Conservation (phyloP, 2,329 filamentous ascomycete species). For the Fusarium siculi region DNA sequence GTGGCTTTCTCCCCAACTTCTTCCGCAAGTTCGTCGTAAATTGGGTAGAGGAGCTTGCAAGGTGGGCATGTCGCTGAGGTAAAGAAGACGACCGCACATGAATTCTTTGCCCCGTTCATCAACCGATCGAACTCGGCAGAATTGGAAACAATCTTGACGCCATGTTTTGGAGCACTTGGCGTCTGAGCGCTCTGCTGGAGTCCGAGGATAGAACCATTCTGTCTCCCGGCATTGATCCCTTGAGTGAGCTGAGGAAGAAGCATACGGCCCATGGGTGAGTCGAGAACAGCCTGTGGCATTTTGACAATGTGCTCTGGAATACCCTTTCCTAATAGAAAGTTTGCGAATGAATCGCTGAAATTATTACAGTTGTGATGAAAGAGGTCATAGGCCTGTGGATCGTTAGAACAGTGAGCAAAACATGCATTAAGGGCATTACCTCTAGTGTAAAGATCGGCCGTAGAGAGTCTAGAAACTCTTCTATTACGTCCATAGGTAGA, state of each 20-base stretch:
- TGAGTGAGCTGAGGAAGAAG: slow-evolving; percentile 75
- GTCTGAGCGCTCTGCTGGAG: slow-evolving; percentile 55
- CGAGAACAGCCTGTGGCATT: slow-evolving; percentile 85
- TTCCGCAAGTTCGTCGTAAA: slow-evolving; percentile 82
- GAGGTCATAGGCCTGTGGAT: slow-evolving; percentile 80
- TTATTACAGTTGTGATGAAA: slow-evolving; percentile 97
- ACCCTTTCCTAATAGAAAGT: slow-evolving; percentile 86
- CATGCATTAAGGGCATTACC: slow-evolving; percentile 54
- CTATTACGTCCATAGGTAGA: slow-evolving; percentile 81
- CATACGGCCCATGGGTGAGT: slow-evolving; percentile 90
- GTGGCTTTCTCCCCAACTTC: slow-evolving; percentile 74
- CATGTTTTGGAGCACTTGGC: slow-evolving; percentile 37
- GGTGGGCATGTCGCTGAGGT: slow-evolving; percentile 88
- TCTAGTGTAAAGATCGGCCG: slow-evolving; percentile 84
- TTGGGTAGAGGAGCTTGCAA: slow-evolving; percentile 84
- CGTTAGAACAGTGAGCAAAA: not conserved
- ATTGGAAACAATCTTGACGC: slow-evolving; percentile 70
- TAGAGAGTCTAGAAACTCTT: slow-evolving; percentile 88
- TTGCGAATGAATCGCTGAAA: slow-evolving; percentile 91
- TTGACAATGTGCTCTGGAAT: slow-evolving; percentile 89
- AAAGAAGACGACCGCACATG: slow-evolving; percentile 89
- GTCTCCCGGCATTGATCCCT: slow-evolving; percentile 61
- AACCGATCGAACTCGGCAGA: slow-evolving; percentile 45
- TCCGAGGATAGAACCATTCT: slow-evolving; percentile 63
- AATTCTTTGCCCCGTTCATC: slow-evolving; percentile 68